A percentile compares a stretch with the other conserved stretches of the same genome.
These are phyloP conservation scores for Fomitopsis schrenkii DNA, from an alignment of 1,284 basidiomycete genomes.

Conservation along the genomic window DNA sequence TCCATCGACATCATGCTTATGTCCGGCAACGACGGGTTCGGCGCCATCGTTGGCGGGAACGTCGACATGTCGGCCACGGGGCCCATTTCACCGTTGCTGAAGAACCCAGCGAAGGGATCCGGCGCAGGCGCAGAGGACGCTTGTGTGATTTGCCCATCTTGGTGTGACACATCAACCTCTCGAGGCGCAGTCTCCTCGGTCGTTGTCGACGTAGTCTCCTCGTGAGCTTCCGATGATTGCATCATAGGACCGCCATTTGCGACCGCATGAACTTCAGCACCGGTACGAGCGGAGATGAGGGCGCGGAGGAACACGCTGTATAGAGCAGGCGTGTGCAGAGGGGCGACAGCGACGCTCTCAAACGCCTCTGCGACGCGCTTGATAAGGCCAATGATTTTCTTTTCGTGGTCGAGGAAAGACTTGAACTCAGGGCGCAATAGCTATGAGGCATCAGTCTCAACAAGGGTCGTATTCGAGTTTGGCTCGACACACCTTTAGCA, in stretches of 20 bases:
- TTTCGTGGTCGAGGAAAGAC: slow-evolving; percentile 70
- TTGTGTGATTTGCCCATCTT: background rate
- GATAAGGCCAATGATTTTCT: slow-evolving; percentile 67
- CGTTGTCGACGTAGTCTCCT: background rate
- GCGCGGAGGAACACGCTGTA: slow-evolving; percentile 86
- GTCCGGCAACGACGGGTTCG: slow-evolving; percentile 42
- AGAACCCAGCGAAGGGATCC: slow-evolving; percentile 43
- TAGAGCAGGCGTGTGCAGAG: slow-evolving; percentile 79
- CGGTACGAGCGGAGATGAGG: slow-evolving; percentile 60
- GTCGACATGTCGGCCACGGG: slow-evolving; percentile 73
- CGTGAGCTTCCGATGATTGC: slow-evolving; percentile 1
- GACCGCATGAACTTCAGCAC: slow-evolving; percentile 22
- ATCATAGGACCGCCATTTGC: background rate
- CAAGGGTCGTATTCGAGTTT: background rate
- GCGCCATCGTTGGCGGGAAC: slow-evolving; percentile 79
- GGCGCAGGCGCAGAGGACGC: background rate
- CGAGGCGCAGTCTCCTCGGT: background rate
- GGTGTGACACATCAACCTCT: background rate
- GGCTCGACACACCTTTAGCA: slow-evolving; percentile 68
- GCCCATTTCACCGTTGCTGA: slow-evolving; percentile 76
- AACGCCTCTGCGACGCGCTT: slow-evolving; percentile 79
- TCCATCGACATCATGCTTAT: slow-evolving; percentile 68
- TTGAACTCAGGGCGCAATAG: slow-evolving; percentile 81
- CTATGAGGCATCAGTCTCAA: slow-evolving; percentile 33
- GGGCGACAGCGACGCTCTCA: slow-evolving; percentile 69